These are phyloP conservation scores for Starmerella etchellsii DNA, from an alignment of 805 yeast species.

Conservation along the genomic window DNA sequence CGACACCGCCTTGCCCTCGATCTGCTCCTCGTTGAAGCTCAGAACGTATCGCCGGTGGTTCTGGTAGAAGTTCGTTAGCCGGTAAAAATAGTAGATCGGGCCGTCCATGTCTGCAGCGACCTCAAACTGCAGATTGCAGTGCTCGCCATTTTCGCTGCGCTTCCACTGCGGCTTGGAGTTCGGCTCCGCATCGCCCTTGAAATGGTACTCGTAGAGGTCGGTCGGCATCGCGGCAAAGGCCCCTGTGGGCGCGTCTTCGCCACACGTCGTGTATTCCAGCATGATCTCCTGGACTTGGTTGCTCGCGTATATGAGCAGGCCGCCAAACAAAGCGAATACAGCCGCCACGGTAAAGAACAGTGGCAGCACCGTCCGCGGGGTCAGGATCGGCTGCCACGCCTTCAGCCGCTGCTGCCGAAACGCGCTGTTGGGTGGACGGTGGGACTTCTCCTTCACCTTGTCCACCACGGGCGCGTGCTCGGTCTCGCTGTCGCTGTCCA, in stretches of 20 bases:
- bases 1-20: constrained; percentile 60
- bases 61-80: constrained; percentile 80
- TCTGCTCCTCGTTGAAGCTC: constrained; percentile 67
- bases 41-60: constrained; percentile 90
- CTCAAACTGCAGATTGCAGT: constrained; percentile 59
- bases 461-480: constrained; percentile 22
- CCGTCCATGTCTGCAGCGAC: constrained; percentile 57
- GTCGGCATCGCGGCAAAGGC: constrained; percentile 42
- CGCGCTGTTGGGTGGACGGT: constrained; percentile 35
- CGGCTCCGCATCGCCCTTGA: constrained; percentile 34
- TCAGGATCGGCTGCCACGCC: constrained; percentile 76
- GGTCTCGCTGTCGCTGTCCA: constrained; percentile 29
- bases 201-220: constrained; percentile 47
- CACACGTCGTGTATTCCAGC: constrained; percentile 66
- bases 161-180: constrained; percentile 53
- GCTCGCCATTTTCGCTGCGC: constrained; percentile 32
- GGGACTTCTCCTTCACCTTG: constrained; percentile 28
- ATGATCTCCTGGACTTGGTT: constrained; percentile 60
- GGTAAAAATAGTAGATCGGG: constrained; percentile 68
- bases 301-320: constrained; percentile 69
- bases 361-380: constrained; percentile 86
- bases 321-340: constrained; percentile 82
- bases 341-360: constrained; percentile 59
- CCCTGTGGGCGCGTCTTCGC: constrained; percentile 34
- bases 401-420: constrained; percentile 45